A percentile compares a stretch with the other conserved stretches of the same genome.
Conservation (phyloP, 805 yeast species). For the Vanderwaltozyma tropicalis region DNA sequence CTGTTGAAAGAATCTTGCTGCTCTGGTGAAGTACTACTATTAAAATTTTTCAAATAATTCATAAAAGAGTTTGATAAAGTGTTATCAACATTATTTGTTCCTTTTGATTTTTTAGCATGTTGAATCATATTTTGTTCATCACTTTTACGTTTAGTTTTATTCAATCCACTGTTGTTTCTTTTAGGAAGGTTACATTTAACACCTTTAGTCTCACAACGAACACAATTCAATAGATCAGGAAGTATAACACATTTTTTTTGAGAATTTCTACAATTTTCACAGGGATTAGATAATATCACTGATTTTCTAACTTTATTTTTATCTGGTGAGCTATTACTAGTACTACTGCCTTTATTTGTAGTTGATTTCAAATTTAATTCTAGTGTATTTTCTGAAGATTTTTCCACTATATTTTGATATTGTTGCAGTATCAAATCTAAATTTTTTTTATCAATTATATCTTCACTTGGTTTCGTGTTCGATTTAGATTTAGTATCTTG, state of each 20-base stretch:
- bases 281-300: slow-evolving; percentile 36
- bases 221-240: slow-evolving; percentile 55
- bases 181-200: slow-evolving; percentile 60
- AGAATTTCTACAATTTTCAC: slow-evolving; percentile 76
- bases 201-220: slow-evolving; percentile 66
- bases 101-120: not conserved
- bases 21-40: not conserved
- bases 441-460: not conserved
- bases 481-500: not conserved
- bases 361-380: too few species aligned
- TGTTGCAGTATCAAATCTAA: slow-evolving; percentile 22
- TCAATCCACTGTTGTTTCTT: slow-evolving; percentile 16
- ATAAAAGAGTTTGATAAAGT: not conserved
- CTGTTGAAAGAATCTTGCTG: too few species aligned
- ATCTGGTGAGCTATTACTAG: not conserved
- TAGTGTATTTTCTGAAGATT: slow-evolving; percentile 4
- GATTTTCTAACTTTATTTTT: not conserved
- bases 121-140: not conserved
- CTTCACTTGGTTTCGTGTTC: not conserved
- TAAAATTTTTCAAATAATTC: not conserved
- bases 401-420: slow-evolving; percentile 20
- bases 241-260: slow-evolving; percentile 69
- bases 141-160: not conserved
- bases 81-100: not conserved
- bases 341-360: too few species aligned